A percentile compares a stretch with the other conserved stretches of the same genome.
Conservation (phyloP, 2,329 filamentous ascomycete species). For the Ceratocystis cacaofunesta region DNA sequence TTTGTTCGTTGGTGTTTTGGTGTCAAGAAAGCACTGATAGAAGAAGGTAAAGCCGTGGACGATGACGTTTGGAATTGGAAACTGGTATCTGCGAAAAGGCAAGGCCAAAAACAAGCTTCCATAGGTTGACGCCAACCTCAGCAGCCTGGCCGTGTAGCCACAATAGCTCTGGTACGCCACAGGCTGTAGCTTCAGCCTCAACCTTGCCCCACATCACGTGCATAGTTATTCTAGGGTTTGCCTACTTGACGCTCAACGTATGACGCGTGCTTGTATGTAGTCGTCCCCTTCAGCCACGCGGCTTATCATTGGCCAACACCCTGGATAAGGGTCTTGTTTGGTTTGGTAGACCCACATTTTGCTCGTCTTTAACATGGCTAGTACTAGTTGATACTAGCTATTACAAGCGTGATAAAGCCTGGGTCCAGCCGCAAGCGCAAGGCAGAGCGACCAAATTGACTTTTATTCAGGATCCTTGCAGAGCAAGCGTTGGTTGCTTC, state of each 20-base stretch:
- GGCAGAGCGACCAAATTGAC: slow-evolving; percentile 7
- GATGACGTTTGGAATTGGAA: slow-evolving; percentile 11
- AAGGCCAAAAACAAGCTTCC: slow-evolving; percentile 2
- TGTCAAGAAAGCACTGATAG: background rate
- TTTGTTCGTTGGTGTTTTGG: background rate
- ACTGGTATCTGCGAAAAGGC: background rate
- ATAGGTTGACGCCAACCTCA: slow-evolving; percentile 16
- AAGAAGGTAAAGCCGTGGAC: background rate
- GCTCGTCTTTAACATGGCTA: background rate
- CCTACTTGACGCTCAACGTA: background rate
- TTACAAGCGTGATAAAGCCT: slow-evolving; percentile 1
- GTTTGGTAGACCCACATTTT: background rate
- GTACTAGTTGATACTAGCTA: no score
- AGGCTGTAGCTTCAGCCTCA: slow-evolving; percentile 20
- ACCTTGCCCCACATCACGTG: background rate
- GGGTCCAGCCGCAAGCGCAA: slow-evolving; percentile 11
- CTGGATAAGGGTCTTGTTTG: background rate
- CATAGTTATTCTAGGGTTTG: background rate
- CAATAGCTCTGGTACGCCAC: slow-evolving; percentile 23
- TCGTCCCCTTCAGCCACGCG: slow-evolving; percentile 2
- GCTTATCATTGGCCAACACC: background rate
- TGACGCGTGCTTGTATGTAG: slow-evolving; percentile 3
- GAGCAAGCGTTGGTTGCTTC: background rate
- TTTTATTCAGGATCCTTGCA: background rate
- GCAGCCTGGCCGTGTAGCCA: slow-evolving; percentile 16